phyloP scores from a whole-genome alignment of 2,329 filamentous ascomycete species.

The Aspergillus alliaceus region DNA sequence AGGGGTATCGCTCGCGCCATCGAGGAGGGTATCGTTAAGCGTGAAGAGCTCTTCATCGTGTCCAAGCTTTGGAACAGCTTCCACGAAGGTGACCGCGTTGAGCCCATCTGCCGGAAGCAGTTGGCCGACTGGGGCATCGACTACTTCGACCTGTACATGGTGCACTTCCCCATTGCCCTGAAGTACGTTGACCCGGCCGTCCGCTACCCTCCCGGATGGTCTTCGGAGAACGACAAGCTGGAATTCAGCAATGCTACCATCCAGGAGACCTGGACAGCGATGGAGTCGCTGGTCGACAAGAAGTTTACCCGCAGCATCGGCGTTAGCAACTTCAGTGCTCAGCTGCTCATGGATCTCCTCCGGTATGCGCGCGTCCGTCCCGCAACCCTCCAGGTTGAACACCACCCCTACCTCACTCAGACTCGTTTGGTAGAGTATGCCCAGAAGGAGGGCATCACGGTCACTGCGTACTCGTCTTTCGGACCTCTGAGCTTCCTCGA shows the following conservation, averaged over 20 bases:
- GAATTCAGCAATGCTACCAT: slow-evolving; percentile 68
- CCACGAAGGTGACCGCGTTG: slow-evolving; percentile 76
- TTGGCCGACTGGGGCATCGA: slow-evolving; percentile 80
- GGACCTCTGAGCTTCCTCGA: slow-evolving; percentile 78
- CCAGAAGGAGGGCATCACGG: slow-evolving; percentile 66
- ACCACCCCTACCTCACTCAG: slow-evolving; percentile 86
- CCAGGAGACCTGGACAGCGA: slow-evolving; percentile 78
- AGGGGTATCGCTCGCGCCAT: slow-evolving; percentile 77
- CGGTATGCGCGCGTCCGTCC: slow-evolving; percentile 73
- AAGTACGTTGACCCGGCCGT: slow-evolving; percentile 79
- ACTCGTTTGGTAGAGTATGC: slow-evolving; percentile 68
- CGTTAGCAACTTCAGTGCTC: slow-evolving; percentile 78
- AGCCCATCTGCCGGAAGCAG: slow-evolving; percentile 73
- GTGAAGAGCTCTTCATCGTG: slow-evolving; percentile 86
- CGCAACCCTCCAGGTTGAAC: slow-evolving; percentile 81
- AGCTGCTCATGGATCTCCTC: slow-evolving; percentile 75
- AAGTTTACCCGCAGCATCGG: slow-evolving; percentile 73
- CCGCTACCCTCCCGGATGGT: slow-evolving; percentile 79
- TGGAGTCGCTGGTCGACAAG: slow-evolving; percentile 71
- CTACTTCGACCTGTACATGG: slow-evolving; percentile 86
- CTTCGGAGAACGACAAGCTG: slow-evolving; percentile 63
- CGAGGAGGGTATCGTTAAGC: slow-evolving; percentile 76
- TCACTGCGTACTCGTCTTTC: slow-evolving; percentile 84
- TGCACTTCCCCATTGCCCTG: slow-evolving; percentile 86
- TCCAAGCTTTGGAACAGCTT: slow-evolving; percentile 94